Evolutionary conservation across 2,329 filamentous ascomycete genomes (phyloP).

Genomic region (Colletotrichum gloeosporioides): DNA sequence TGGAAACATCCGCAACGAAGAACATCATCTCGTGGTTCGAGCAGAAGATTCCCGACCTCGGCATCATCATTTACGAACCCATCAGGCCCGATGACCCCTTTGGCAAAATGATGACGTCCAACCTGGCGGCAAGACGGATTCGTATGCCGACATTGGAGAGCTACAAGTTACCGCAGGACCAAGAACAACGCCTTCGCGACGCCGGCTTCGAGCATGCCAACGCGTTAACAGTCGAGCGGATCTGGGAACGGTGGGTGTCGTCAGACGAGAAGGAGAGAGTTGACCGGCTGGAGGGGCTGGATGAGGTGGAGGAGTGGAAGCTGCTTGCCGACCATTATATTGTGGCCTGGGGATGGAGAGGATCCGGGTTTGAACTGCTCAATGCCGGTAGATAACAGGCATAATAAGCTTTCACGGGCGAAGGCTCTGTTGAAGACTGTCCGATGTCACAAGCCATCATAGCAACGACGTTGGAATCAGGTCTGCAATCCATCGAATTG

Average conservation of each 20-base stretch:
- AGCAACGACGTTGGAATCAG: background rate
- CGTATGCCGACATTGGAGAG: slow-evolving; percentile 80
- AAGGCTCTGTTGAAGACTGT: background rate
- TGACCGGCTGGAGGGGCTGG: slow-evolving; percentile 81
- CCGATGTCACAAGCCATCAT: background rate
- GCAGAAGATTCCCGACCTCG: slow-evolving; percentile 49
- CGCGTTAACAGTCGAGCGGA: slow-evolving; percentile 53
- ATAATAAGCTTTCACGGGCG: background rate
- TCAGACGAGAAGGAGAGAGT: slow-evolving; percentile 79
- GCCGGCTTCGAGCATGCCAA: slow-evolving; percentile 65
- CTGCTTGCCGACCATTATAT: slow-evolving; percentile 89
- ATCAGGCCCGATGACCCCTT: slow-evolving; percentile 85
- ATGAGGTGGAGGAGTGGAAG: slow-evolving; percentile 95
- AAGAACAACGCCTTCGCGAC: slow-evolving; percentile 68
- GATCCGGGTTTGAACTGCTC: slow-evolving; percentile 40
- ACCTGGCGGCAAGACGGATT: slow-evolving; percentile 83
- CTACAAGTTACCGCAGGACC: slow-evolving; percentile 72
- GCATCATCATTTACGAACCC: slow-evolving; percentile 86
- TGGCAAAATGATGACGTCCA: slow-evolving; percentile 89
- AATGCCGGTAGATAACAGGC: background rate
- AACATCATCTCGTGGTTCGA: slow-evolving; percentile 71
- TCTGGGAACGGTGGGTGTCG: slow-evolving; percentile 80
- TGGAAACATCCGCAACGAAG: slow-evolving; percentile 69
- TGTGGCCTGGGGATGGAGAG: slow-evolving; percentile 85
- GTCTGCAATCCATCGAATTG: background rate